These are phyloP conservation scores for Stenogyne calaminthoides DNA, from an alignment of 305 asterid genomes.

Conservation along the genomic window DNA sequence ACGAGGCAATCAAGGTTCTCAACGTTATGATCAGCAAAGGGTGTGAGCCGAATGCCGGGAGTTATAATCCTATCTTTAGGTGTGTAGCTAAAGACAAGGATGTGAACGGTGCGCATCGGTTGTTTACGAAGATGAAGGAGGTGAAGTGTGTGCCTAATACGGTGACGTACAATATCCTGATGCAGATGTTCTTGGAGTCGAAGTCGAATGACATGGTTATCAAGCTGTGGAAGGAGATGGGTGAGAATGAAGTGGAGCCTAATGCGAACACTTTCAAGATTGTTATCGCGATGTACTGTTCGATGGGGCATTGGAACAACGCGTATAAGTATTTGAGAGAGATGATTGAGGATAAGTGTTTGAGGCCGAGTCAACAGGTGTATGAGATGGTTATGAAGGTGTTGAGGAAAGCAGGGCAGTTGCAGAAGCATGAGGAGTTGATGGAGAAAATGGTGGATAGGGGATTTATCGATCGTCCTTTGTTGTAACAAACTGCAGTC, in stretches of 20 bases:
- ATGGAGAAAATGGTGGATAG: slow-evolving; percentile 75
- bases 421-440: slow-evolving; percentile 91
- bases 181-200: slow-evolving; percentile 87
- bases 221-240: slow-evolving; percentile 90
- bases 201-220: slow-evolving; percentile 84
- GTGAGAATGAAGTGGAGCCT: slow-evolving; percentile 68
- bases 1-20: slow-evolving; percentile 72
- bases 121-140: slow-evolving; percentile 76
- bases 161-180: slow-evolving; percentile 72
- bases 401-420: slow-evolving; percentile 84
- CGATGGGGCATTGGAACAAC: slow-evolving; percentile 95
- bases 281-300: slow-evolving; percentile 68
- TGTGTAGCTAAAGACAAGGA: slow-evolving; percentile 68
- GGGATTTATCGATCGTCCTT: slow-evolving; percentile 56
- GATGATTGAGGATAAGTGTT: slow-evolving; percentile 84
- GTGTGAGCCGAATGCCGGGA: slow-evolving; percentile 63
- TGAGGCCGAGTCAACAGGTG: slow-evolving; percentile 61
- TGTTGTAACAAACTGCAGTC: slow-evolving; percentile 3
- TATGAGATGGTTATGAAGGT: slow-evolving; percentile 74
- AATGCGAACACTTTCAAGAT: slow-evolving; percentile 74
- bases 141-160: slow-evolving; percentile 61
- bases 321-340: slow-evolving; percentile 72
- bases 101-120: slow-evolving; percentile 78
- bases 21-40: slow-evolving; percentile 64
- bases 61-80: slow-evolving; percentile 79